These are phyloP conservation scores for Cylindrodendrum hubeiense DNA, from an alignment of 2,329 filamentous ascomycete genomes.

Conservation along the genomic window DNA sequence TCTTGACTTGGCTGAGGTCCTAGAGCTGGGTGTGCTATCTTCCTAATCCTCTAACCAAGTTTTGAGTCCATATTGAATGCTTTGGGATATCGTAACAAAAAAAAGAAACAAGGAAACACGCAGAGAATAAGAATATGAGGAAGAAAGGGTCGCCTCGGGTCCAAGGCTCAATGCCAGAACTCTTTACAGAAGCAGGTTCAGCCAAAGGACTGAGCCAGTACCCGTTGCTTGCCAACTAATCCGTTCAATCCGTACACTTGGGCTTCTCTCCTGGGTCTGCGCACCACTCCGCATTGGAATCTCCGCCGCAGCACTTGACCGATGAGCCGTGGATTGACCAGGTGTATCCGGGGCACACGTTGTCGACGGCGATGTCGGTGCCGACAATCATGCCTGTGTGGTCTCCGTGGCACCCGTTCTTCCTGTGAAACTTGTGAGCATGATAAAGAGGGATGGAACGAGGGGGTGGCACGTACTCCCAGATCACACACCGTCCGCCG, in stretches of 20 bases:
- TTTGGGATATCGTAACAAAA: no score
- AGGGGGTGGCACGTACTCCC: constrained; percentile 18
- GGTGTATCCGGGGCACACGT: constrained; percentile 22
- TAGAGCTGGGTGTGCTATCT: no score
- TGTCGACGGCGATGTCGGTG: constrained; percentile 5
- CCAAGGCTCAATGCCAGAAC: no score
- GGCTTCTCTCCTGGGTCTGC: constrained; percentile 15
- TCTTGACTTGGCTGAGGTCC: no score
- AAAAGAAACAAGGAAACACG: no score
- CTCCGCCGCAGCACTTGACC: constrained; percentile 33
- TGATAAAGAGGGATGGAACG: neutral
- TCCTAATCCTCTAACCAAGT: no score
- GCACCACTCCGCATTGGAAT: constrained; percentile 23
- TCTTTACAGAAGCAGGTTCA: no score
- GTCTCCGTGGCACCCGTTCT: constrained; percentile 25
- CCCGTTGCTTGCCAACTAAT: neutral
- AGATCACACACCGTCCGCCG: constrained; percentile 31
- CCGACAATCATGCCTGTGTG: constrained; percentile 30
- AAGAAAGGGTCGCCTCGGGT: no score
- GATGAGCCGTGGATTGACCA: constrained; percentile 19
- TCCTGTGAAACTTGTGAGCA: constrained; percentile 9
- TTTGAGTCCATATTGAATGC: no score
- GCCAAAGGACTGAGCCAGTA: neutral
- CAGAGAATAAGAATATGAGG: no score
- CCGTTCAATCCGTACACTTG: constrained; percentile 18